Evolutionary conservation across 257 asterid species (phyloP).

Genomic region (Thymus quinquecostatus): DNA sequence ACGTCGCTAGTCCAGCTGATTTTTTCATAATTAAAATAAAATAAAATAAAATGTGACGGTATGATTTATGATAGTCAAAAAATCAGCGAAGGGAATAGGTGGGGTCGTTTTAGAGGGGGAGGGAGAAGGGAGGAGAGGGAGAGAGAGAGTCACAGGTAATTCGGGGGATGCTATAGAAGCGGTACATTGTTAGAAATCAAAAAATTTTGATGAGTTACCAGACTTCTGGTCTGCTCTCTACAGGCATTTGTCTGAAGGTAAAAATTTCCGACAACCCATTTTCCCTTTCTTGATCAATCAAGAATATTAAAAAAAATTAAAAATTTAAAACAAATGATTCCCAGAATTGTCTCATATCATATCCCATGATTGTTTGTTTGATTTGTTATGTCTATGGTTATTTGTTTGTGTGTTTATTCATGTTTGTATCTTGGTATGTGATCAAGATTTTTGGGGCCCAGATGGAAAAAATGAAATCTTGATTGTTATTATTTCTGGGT

Average conservation of each 20-base stretch:
- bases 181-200: slow-evolving; percentile 47
- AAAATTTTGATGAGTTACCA: slow-evolving; percentile 41
- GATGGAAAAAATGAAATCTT: not conserved
- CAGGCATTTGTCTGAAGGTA: slow-evolving; percentile 72
- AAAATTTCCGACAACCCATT: slow-evolving; percentile 13
- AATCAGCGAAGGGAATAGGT: slow-evolving; percentile 31
- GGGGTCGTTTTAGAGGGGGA: slow-evolving; percentile 35
- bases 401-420: slow-evolving; percentile 7
- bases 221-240: slow-evolving; percentile 53
- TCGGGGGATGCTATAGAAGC: slow-evolving; percentile 48
- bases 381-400: slow-evolving; percentile 3
- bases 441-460: slow-evolving; percentile 24
- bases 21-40: not conserved
- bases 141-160: slow-evolving; percentile 39
- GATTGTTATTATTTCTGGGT: slow-evolving; percentile 9
- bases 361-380: not conserved
- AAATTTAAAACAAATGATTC: not conserved
- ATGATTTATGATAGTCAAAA: slow-evolving; percentile 20
- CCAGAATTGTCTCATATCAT: too few species aligned
- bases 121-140: slow-evolving; percentile 28
- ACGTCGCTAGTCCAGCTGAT: slow-evolving; percentile 17
- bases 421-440: not conserved
- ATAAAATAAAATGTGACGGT: slow-evolving; percentile 5
- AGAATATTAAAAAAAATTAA: not conserved
- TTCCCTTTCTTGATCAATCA: slow-evolving; percentile 16